These are phyloP conservation scores for Ustilago xerochloae DNA, from an alignment of 1,284 basidiomycete genomes.

Conservation along the genomic window DNA sequence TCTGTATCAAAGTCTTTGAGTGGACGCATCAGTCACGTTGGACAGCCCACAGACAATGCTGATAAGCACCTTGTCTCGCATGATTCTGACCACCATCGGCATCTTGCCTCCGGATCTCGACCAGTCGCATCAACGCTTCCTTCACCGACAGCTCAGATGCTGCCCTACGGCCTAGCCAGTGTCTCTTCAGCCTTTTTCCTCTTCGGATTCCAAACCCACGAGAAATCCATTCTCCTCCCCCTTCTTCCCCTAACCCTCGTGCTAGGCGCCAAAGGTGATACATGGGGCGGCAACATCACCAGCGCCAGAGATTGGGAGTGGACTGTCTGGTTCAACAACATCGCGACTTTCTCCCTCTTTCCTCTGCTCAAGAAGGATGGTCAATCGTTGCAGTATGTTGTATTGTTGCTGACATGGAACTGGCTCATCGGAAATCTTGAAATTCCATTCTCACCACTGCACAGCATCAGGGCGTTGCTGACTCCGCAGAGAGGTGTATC, in stretches of 20 bases:
- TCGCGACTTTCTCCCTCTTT: conserved; percentile 90
- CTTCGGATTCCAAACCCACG: conserved; percentile 95
- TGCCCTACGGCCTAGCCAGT: conserved; percentile 64
- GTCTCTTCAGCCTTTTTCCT: conserved; percentile 83
- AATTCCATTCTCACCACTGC: conserved; percentile 19
- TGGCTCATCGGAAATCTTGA: conserved; percentile 74
- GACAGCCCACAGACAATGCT: conserved; percentile 5
- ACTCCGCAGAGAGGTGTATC: conserved; percentile 1
- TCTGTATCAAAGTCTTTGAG: conserved; percentile 33
- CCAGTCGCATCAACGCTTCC: conserved; percentile 75
- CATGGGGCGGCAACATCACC: conserved; percentile 71
- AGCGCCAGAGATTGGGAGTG: conserved; percentile 75
- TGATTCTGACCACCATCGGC: conserved; percentile 61
- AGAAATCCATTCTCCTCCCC: conserved; percentile 90
- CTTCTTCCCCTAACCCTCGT: conserved; percentile 84
- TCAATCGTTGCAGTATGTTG: conserved; percentile 79
- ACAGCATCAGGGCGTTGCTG: conserved; percentile 18
- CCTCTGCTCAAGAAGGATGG: conserved; percentile 85
- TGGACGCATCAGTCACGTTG: conserved; percentile 16
- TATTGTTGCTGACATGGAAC: conserved; percentile 81
- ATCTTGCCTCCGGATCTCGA: conserved; percentile 64
- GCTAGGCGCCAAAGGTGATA: conserved; percentile 73
- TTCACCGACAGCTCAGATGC: conserved; percentile 72
- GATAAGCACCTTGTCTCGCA: conserved; percentile 38
- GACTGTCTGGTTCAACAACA: conserved; percentile 82